phyloP scores from a whole-genome alignment of 2,329 filamentous ascomycete genomes.

The Torrubiella hemipterigena region DNA sequence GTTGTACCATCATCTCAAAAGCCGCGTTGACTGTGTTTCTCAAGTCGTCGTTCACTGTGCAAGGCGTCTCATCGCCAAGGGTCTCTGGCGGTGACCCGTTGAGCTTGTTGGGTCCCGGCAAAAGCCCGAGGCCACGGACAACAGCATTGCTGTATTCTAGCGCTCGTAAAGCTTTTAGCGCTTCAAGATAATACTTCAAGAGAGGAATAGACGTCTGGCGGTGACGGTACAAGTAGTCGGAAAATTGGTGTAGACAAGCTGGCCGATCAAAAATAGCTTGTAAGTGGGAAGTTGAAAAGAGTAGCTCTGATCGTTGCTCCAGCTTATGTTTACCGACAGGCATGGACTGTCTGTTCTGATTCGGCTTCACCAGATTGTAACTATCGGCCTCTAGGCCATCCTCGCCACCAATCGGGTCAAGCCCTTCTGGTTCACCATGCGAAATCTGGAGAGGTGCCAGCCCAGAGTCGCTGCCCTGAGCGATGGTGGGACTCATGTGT shows the following conservation, averaged over 20 bases:
- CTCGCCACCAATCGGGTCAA: conserved; percentile 22
- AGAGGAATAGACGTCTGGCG: conserved; percentile 52
- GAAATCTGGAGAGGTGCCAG: conserved; percentile 12
- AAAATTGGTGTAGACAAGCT: conserved; percentile 51
- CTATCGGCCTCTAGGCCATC: conserved; percentile 25
- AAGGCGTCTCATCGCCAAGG: too few relatives aligned
- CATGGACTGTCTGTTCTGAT: conserved; percentile 1
- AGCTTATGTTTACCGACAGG: conserved; percentile 29
- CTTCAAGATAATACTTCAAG: conserved; percentile 60
- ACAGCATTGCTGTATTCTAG: conserved; percentile 57
- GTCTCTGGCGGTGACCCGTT: conserved; percentile 6
- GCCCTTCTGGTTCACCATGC: conserved; percentile 12
- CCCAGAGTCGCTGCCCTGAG: too few relatives aligned
- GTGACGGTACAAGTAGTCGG: conserved; percentile 48
- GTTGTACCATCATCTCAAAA: conserved; percentile 49
- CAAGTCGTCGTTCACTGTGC: conserved; percentile 44
- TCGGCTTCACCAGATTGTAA: conserved; percentile 20
- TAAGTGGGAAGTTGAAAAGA: conserved; percentile 57
- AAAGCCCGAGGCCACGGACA: conserved; percentile 5
- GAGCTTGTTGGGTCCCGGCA: conserved; percentile 7
- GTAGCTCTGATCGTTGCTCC: conserved; percentile 48
- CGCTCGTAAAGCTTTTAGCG: conserved; percentile 57
- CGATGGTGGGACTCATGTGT: too few relatives aligned
- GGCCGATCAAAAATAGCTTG: conserved; percentile 53
- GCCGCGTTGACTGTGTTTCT: conserved; percentile 50